A percentile compares a stretch with the other conserved stretches of the same genome.
Evolutionary conservation across 2,329 filamentous ascomycete species (phyloP).

Genomic region (Penicillium griseofulvum): DNA sequence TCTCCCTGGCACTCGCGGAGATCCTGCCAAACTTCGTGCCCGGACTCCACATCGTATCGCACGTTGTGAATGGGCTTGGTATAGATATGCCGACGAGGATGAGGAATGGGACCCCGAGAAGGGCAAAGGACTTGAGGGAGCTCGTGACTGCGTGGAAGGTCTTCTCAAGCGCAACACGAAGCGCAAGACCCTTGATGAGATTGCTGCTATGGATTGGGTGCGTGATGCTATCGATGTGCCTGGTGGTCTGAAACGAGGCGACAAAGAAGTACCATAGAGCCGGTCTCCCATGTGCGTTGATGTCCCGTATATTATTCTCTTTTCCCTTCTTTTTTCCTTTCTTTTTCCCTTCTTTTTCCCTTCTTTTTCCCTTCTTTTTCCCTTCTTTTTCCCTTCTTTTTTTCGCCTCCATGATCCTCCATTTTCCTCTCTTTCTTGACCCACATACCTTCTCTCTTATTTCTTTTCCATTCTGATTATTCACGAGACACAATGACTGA

Average conservation of each 20-base stretch:
- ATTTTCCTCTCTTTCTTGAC: background rate
- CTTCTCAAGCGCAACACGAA: constrained; percentile 78
- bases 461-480: constrained; percentile 4
- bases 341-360: no score
- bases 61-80: constrained; percentile 92
- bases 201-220: constrained; percentile 74
- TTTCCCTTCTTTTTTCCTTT: no score
- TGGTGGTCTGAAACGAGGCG: constrained; percentile 53
- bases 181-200: constrained; percentile 71
- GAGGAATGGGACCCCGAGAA: constrained; percentile 78
- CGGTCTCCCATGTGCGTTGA: constrained; percentile 20
- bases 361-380: constrained; percentile 5
- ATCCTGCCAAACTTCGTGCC: constrained; percentile 71
- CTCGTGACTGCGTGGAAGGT: constrained; percentile 77
- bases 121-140: constrained; percentile 66
- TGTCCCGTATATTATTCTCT: background rate
- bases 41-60: constrained; percentile 92
- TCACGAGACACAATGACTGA: constrained; percentile 16
- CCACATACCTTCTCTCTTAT: constrained; percentile 4
- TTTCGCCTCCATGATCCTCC: constrained; percentile 2
- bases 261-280: constrained; percentile 51
- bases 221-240: constrained; percentile 68
- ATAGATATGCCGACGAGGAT: constrained; percentile 76
- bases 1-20: constrained; percentile 69
- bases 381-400: background rate